phyloP scores from a whole-genome alignment of 176 grass and related monocot genomes.

The Aegilops longissima region DNA sequence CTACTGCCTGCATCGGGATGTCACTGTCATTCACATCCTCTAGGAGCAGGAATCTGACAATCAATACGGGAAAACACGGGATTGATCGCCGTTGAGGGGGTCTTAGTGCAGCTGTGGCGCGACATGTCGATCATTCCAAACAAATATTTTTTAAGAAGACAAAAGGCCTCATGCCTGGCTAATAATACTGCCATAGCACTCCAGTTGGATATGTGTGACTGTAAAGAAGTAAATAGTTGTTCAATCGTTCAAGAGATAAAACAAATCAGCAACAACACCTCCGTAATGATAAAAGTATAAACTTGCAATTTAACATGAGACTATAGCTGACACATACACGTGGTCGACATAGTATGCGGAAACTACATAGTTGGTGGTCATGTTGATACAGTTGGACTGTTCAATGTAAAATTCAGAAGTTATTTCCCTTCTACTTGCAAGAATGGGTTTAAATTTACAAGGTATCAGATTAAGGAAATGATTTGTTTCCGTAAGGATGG shows the following conservation, averaged over 20 bases:
- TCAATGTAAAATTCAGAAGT: neutral
- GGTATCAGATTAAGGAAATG: too few species aligned
- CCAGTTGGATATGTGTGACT: neutral
- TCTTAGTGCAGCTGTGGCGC: too few species aligned
- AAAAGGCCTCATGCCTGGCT: neutral
- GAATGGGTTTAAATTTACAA: too few species aligned
- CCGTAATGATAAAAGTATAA: neutral
- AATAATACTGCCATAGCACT: neutral
- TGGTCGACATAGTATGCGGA: neutral
- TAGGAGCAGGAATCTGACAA: too few species aligned
- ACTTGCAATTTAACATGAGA: neutral
- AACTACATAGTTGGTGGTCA: neutral
- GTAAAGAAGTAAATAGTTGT: neutral
- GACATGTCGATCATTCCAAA: neutral
- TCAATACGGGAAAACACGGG: too few species aligned
- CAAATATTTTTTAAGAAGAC: neutral
- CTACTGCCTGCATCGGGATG: too few species aligned
- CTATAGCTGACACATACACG: neutral
- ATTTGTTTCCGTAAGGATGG: too few species aligned
- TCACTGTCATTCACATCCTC: too few species aligned
- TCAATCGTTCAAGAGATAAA: neutral
- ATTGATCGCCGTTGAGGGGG: too few species aligned
- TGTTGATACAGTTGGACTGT: neutral
- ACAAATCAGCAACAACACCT: neutral
- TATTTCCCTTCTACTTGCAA: too few species aligned